Evolutionary conservation across 176 grass and related monocot species (phyloP), one percentile per base, ranked within the genome.

Genomic region (Ensete glaucum): DNA sequence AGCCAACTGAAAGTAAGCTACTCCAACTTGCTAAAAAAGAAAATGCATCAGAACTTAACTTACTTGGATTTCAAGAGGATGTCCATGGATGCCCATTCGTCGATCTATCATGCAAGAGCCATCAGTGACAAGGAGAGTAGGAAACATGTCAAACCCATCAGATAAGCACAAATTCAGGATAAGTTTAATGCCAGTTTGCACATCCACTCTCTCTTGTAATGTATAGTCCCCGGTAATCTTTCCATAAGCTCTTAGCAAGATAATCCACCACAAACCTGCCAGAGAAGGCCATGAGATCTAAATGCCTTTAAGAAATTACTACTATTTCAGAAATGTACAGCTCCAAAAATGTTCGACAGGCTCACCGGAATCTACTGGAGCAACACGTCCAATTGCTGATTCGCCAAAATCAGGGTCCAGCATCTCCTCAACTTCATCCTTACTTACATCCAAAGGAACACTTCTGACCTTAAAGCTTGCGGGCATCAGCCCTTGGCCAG

Each of bases 71-170:
- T 86, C 84, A 69, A 86, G 84, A 73, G 84, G 84, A 78, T 82
- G 84, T 17, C 84, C 84, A 74, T 86, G 79, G 9, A 86, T 86
- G 15, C 84, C 84, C 79, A 86, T 86, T 52, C 84, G 57, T 43
- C 84, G 73, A 29, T 86, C 84, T 64, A 86, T 86, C 84, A 86
- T 86, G 69, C 84, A 86, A 2, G 84, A 86, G n/a, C 80, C 84
- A 71, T 86, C 79, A 62, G 79, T 82, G 70, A 86, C 84, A 63
- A 86, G 72, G 60, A 86, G 67, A 69, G 84, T 82, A 22, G 84
- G 84, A 52, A 82, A 86, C 84, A 86, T 86, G 51, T 86, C 84
- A 62, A 86, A 86, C 13, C 84, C 80, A 50, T 86, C 84, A 23
- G 84, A 79, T 1, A 86, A 72, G 59, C 84, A 86, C 62, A 86